These are phyloP conservation scores for Osmozyma mogii DNA, from an alignment of 805 yeast genomes.

Conservation along the genomic window DNA sequence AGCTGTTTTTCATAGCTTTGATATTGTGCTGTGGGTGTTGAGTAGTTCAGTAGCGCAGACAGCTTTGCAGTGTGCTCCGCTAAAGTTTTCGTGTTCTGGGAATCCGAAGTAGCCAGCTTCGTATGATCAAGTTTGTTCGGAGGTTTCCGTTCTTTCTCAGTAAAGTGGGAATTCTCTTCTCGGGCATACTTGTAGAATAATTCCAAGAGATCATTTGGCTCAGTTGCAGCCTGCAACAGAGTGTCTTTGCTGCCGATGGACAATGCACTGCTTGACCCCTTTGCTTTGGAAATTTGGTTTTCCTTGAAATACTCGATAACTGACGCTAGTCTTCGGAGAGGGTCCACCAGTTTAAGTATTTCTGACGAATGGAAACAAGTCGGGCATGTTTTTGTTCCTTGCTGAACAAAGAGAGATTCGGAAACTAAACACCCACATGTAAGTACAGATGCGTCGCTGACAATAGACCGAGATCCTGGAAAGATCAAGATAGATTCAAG, in stretches of 20 bases:
- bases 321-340: conserved; percentile 22
- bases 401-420: conserved; percentile 18
- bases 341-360: conserved; percentile 21
- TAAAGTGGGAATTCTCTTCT: conserved; percentile 17
- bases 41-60: neutral
- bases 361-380: conserved; percentile 15
- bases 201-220: conserved; percentile 25
- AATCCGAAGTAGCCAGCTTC: conserved; percentile 1
- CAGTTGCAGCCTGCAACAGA: conserved; percentile 7
- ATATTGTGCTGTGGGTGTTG: neutral
- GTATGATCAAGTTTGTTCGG: conserved; percentile 3
- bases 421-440: conserved; percentile 36
- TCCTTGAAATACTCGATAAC: conserved; percentile 1
- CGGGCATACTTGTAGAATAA: conserved; percentile 34
- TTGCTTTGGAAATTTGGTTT: conserved; percentile 1
- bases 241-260: too few species aligned
- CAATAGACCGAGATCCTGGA: conserved; percentile 14
- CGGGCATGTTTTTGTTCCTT: conserved; percentile 14
- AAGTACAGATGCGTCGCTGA: conserved; percentile 28
- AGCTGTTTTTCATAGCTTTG: conserved; percentile 2
- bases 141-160: conserved; percentile 8
- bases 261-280: too few species aligned
- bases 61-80: conserved; percentile 1
- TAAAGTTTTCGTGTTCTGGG: neutral
- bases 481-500: conserved; percentile 21